phyloP scores from a whole-genome alignment of 192 early-diverging fungal species.

The Podila clonocystis region DNA sequence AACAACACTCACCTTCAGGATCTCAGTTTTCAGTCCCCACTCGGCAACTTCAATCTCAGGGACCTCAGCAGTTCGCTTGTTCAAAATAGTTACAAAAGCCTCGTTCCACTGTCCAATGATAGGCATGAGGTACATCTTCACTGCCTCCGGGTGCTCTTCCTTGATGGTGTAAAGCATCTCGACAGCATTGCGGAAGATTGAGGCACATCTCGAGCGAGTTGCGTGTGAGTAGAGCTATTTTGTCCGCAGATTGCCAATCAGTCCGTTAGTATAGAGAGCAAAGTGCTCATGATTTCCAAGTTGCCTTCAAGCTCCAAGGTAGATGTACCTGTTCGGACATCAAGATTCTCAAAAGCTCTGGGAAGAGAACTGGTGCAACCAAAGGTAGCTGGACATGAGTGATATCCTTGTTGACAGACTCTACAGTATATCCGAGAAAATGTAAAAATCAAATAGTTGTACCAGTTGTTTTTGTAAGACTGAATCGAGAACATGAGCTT shows the following conservation, averaged over 20 bases:
- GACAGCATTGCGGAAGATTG: conserved; percentile 86
- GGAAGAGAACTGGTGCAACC: conserved; percentile 82
- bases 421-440: conserved; percentile 35
- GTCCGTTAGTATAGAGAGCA: not conserved
- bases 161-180: conserved; percentile 87
- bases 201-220: conserved; percentile 79
- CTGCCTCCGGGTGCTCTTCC: conserved; percentile 75
- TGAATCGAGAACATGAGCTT: not conserved
- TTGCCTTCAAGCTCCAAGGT: not conserved
- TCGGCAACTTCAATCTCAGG: conserved; percentile 64
- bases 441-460: too few relatives aligned
- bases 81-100: conserved; percentile 71
- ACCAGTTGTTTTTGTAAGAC: too few relatives aligned
- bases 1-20: conserved; percentile 65
- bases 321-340: conserved; percentile 60
- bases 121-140: conserved; percentile 76
- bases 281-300: not conserved
- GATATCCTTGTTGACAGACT: conserved; percentile 88
- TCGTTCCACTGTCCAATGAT: conserved; percentile 84
- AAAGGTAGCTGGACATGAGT: conserved; percentile 88
- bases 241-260: not conserved
- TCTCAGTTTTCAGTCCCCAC: conserved; percentile 75
- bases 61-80: conserved; percentile 56
- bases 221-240: conserved; percentile 64
- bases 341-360: conserved; percentile 87